A percentile compares a stretch with the other conserved stretches of the same genome.
These are phyloP conservation scores for Hibiscus tridactylites DNA, from an alignment of 345 rosid genomes.

Conservation along the genomic window DNA sequence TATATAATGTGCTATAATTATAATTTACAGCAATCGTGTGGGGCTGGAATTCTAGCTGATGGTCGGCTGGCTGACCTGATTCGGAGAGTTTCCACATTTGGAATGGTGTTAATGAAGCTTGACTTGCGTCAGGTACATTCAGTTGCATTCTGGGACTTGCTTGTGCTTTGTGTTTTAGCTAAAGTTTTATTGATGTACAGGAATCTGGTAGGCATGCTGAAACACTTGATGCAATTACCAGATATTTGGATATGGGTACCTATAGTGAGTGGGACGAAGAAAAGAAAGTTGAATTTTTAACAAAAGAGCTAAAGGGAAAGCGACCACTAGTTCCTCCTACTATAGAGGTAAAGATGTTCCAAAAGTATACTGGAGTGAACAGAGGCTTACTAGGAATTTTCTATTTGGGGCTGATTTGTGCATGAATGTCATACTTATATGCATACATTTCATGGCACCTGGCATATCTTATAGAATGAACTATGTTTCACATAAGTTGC, in stretches of 20 bases:
- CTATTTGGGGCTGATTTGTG: neutral
- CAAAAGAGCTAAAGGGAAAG: constrained; percentile 85
- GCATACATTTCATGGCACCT: neutral
- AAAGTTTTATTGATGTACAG: constrained; percentile 31
- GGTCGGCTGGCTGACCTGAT: constrained; percentile 90
- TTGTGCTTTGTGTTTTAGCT: neutral
- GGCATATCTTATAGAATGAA: neutral
- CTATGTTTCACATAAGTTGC: neutral
- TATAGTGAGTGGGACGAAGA: constrained; percentile 98
- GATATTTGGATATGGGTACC: constrained; percentile 85
- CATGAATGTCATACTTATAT: neutral
- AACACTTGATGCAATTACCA: constrained; percentile 73
- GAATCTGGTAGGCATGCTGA: constrained; percentile 91
- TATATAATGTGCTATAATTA: constrained; percentile 4
- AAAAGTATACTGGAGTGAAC: neutral
- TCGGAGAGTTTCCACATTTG: constrained; percentile 82
- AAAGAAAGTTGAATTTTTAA: constrained; percentile 72
- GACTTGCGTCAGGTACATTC: constrained; percentile 85
- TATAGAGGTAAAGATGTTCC: constrained; percentile 52
- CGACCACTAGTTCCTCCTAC: constrained; percentile 79
- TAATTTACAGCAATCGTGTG: constrained; percentile 68
- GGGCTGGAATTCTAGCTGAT: constrained; percentile 82
- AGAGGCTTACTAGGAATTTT: neutral
- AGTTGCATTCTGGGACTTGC: neutral
- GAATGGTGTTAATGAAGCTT: constrained; percentile 89